Percentiles rank a stretch among this genome's conserved stretches.
Conservation (phyloP, 805 yeast species). For the Hanseniaspora valbyensis region DNA sequence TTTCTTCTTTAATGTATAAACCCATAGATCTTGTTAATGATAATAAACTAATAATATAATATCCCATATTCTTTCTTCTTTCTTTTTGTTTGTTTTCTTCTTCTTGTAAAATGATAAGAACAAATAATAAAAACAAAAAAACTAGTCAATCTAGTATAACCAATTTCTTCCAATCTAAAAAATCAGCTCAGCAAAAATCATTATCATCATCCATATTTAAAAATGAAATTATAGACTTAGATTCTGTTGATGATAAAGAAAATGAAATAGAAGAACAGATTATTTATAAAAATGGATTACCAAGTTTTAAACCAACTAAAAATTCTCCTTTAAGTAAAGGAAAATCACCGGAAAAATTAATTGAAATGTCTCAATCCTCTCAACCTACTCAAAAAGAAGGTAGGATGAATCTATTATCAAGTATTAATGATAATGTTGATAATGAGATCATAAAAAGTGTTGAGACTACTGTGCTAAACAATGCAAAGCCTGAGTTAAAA, state of each 20-base stretch:
- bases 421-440: not conserved
- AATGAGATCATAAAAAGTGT: not conserved
- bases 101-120: slow-evolving; percentile 1
- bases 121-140: slow-evolving; percentile 2
- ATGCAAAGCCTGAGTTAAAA: not conserved
- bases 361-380: slow-evolving; percentile 1
- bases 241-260: not conserved
- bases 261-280: not conserved
- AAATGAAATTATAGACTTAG: not conserved
- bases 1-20: too few species aligned
- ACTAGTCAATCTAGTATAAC: slow-evolving; percentile 1
- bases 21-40: too few species aligned
- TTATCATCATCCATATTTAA: not conserved
- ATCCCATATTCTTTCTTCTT: too few species aligned
- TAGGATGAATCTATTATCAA: not conserved
- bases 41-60: too few species aligned
- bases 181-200: not conserved
- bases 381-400: not conserved
- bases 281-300: slow-evolving; percentile 10
- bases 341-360: slow-evolving; percentile 14
- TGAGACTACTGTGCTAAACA: not conserved
- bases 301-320: not conserved
- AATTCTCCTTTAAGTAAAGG: slow-evolving; percentile 10
- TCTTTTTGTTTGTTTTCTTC: not conserved
- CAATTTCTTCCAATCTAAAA: slow-evolving; percentile 8